These are phyloP conservation scores for Apodospora peruviana DNA, from an alignment of 495 filamentous ascomycete genomes.

Conservation along the genomic window DNA sequence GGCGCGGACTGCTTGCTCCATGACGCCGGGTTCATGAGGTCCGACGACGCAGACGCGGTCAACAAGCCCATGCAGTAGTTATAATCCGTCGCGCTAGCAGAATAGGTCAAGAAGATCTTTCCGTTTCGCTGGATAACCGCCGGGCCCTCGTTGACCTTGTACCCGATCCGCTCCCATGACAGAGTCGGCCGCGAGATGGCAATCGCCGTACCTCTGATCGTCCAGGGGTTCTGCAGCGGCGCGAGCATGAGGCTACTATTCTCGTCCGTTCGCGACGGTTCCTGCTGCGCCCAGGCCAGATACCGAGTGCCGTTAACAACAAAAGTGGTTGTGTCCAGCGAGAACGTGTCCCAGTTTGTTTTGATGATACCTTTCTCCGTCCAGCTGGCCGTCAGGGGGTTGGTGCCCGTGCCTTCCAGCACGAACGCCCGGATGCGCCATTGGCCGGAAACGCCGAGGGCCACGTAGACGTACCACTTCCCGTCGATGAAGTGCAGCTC, in stretches of 20 bases:
- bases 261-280: constrained; percentile 14
- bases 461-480: constrained; percentile 44
- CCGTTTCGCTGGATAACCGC: constrained; percentile 33
- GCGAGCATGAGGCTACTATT: constrained; percentile 19
- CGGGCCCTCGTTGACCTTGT: constrained; percentile 53
- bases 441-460: constrained; percentile 20
- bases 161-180: constrained; percentile 44
- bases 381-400: constrained; percentile 19
- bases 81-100: constrained; percentile 36
- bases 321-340: constrained; percentile 20
- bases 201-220: constrained; percentile 17
- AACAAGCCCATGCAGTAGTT: constrained; percentile 48
- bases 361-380: constrained; percentile 20
- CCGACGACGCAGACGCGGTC: constrained; percentile 33
- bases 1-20: constrained; percentile 38
- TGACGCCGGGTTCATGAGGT: constrained; percentile 29
- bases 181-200: constrained; percentile 39
- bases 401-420: constrained; percentile 19
- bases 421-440: constrained; percentile 25
- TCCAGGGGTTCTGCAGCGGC: constrained; percentile 21
- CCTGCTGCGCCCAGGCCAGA: constrained; percentile 26
- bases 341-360: constrained; percentile 27
- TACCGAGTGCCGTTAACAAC: constrained; percentile 21
- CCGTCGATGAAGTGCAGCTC: constrained; percentile 46
- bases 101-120: constrained; percentile 43